Conservation (phyloP, 805 yeast genomes). For the Clavispora santaluciae region DNA sequence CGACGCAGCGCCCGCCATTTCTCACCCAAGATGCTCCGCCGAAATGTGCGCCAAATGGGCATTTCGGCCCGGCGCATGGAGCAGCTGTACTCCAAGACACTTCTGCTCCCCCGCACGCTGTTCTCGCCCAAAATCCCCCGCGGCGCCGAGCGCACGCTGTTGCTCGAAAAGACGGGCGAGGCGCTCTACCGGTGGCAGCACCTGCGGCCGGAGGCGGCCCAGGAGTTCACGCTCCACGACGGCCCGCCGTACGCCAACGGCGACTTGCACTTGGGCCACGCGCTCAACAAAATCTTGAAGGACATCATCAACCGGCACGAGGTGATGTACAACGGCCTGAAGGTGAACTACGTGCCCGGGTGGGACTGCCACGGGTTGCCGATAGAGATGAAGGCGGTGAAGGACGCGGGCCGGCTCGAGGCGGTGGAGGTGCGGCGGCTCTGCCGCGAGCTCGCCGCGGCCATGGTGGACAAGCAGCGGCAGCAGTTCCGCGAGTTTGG, state of each 20-base stretch:
- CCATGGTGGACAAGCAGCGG: slow-evolving; percentile 61
- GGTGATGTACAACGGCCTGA: slow-evolving; percentile 51
- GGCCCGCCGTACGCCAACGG: slow-evolving; percentile 99
- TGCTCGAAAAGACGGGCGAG: slow-evolving; percentile 51
- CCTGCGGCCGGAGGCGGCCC: slow-evolving; percentile 6
- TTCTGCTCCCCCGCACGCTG: slow-evolving; percentile 61
- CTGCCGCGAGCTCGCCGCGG: slow-evolving; percentile 66
- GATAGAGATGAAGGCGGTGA: slow-evolving; percentile 80
- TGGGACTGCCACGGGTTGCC: slow-evolving; percentile 99
- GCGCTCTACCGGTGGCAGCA: slow-evolving; percentile 62
- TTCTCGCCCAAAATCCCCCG: slow-evolving; percentile 53
- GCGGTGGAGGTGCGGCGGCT: slow-evolving; percentile 53
- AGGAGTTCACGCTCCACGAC: slow-evolving; percentile 74
- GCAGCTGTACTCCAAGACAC: slow-evolving; percentile 42
- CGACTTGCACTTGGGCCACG: slow-evolving; percentile 86
- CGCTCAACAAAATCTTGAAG: slow-evolving; percentile 82
- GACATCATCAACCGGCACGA: slow-evolving; percentile 78
- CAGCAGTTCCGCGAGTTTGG: slow-evolving; percentile 64
- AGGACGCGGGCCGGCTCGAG: slow-evolving; percentile 31
- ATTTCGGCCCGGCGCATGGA: slow-evolving; percentile 1
- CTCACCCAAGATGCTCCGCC: slow-evolving; percentile 4
- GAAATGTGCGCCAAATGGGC: slow-evolving; percentile 3
- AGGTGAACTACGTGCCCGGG: slow-evolving; percentile 78
- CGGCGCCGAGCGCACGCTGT: slow-evolving; percentile 28
- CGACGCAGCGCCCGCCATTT: too few relatives aligned